phyloP scores from a whole-genome alignment of 805 yeast species.

The Candida chilensis region DNA sequence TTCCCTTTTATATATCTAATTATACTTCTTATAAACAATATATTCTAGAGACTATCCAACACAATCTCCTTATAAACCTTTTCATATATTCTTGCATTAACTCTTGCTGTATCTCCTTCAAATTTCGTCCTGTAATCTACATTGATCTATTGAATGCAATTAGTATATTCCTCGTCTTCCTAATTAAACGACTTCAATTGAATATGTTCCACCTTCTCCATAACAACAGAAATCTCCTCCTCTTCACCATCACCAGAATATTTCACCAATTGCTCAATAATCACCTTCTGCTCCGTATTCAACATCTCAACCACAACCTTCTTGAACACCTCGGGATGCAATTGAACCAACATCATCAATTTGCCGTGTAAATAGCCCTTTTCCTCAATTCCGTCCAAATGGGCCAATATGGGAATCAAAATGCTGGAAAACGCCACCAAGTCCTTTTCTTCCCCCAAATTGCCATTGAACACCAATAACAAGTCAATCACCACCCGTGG shows the following conservation, averaged over 20 bases:
- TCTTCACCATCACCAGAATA: conserved; percentile 8
- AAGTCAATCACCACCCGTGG: conserved; percentile 39
- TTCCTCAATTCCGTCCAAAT: conserved; percentile 11
- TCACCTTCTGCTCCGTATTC: conserved; percentile 25
- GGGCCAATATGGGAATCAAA: conserved; percentile 26
- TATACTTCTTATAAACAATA: too few relatives aligned
- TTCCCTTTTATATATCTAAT: too few relatives aligned
- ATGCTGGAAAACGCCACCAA: conserved; percentile 18
- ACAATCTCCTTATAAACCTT: too few relatives aligned
- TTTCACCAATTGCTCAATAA: conserved; percentile 35
- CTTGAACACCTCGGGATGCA: conserved; percentile 40
- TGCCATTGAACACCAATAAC: conserved; percentile 33
- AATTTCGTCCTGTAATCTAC: too few relatives aligned
- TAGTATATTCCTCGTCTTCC: too few relatives aligned
- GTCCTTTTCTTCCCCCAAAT: conserved; percentile 18
- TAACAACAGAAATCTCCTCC: conserved; percentile 8
- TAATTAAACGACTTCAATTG: conserved; percentile 45
- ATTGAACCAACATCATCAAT: conserved; percentile 34
- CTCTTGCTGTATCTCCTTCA: too few relatives aligned
- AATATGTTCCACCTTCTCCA: conserved; percentile 24
- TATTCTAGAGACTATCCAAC: too few relatives aligned
- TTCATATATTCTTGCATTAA: too few relatives aligned
- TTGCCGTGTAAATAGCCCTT: conserved; percentile 34
- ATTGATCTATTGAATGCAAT: too few relatives aligned
- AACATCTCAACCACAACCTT: conserved; percentile 26